Evolutionary conservation across 352 stramenopile genomes (phyloP), one percentile per base, ranked within the genome.

Genomic region (Discostella stelligera): DNA sequence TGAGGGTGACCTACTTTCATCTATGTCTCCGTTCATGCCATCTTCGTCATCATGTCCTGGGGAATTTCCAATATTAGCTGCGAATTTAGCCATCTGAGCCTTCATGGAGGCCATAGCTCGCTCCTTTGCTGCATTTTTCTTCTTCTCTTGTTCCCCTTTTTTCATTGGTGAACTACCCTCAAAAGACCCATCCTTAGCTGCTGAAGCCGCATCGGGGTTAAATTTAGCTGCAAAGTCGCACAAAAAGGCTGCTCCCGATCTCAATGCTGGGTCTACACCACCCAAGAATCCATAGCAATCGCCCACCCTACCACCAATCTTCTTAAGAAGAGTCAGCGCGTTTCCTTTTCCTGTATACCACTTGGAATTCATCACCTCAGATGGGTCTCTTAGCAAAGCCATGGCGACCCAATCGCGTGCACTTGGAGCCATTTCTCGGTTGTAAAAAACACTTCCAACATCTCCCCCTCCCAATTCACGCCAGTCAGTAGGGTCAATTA

Each of bases 31-130:
- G 13, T 8, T 10, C 41, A 71, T 79, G 25, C 49, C 37, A 52
- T 74, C 71, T 2, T 89, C 73, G 14, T 70, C 74, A 10, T 85
- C 50, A 68, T 61, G 39, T 25, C 30, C 37, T 30, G 41, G 30
- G 39, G 84, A 66, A 10, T 62, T 37, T 30, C 72, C 68, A 67
- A 90, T 89, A 58, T 84, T 84, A 14, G 72, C 66, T 27, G 82
- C 81, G 76, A 94, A 94, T 52, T 89, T 90, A 5, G 83, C 80
- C 66, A 85, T 85, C 49, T 92, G 80, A 8, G 30, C 80, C 55
- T 91, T 88, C 87, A 94, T 93, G 66, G 59, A 81, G 41, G 84
- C 76, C 66, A 93, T 71, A 21, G 87, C 87, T 74, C 84, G 88
- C 48, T 88, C 79, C 59, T 88, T 91, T 10, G 88, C 85, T 46